These are phyloP conservation scores for Colletotrichum theobromicola DNA, from an alignment of 2,329 filamentous ascomycete genomes.

Conservation along the genomic window DNA sequence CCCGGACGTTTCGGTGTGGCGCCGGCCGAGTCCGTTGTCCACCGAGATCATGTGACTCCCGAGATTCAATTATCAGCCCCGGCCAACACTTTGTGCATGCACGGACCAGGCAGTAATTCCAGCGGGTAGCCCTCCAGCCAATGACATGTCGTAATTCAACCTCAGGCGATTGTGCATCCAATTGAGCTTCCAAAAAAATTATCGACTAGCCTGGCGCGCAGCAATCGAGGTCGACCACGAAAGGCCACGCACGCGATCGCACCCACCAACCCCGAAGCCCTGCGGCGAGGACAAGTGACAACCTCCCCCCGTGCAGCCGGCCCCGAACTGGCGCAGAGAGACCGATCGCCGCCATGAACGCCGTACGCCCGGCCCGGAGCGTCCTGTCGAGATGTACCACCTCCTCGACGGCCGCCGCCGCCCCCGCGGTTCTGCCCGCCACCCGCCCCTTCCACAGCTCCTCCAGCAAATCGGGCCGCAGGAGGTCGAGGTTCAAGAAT, in stretches of 20 bases:
- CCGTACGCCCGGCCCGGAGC: conserved; percentile 59
- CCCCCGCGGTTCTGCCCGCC: conserved; percentile 33
- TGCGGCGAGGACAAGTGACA: neutral
- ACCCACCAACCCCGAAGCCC: neutral
- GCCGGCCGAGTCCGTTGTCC: neutral
- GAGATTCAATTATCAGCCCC: neutral
- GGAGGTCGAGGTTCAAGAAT: conserved; percentile 58
- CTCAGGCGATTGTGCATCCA: conserved; percentile 8
- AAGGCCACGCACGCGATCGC: conserved; percentile 8
- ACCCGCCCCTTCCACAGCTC: conserved; percentile 59
- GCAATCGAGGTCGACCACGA: conserved; percentile 5
- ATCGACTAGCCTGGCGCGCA: conserved; percentile 21
- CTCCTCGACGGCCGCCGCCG: conserved; percentile 30
- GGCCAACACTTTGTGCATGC: neutral
- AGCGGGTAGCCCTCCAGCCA: neutral
- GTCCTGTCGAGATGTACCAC: conserved; percentile 56
- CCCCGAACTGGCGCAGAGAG: conserved; percentile 17
- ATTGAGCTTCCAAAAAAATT: conserved; percentile 24
- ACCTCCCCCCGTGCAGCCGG: conserved; percentile 14
- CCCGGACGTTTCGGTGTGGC: neutral
- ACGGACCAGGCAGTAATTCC: neutral
- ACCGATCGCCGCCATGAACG: conserved; percentile 50
- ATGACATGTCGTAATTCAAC: neutral
- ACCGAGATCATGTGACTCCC: neutral
- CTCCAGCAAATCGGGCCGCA: conserved; percentile 41